phyloP scores from a whole-genome alignment of 2,329 filamentous ascomycete genomes.

The Paraphoma sp. region DNA sequence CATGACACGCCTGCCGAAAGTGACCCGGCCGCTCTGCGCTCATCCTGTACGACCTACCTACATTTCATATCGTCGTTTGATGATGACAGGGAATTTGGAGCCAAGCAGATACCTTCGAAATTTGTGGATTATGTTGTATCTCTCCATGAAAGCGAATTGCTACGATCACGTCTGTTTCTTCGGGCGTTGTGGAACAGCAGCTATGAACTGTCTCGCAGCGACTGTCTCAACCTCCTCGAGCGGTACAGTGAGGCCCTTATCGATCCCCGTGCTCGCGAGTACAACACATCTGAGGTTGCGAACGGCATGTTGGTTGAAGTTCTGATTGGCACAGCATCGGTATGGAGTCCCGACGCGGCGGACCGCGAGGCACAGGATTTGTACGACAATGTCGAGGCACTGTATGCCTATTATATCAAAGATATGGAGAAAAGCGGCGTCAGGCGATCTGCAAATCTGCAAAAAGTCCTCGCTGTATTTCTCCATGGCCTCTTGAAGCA shows the following conservation, averaged over 20 bases:
- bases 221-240: slow-evolving; percentile 39
- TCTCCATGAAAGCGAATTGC: slow-evolving; percentile 36
- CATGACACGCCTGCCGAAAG: slow-evolving; percentile 48
- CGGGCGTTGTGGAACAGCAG: slow-evolving; percentile 30
- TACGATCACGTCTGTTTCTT: slow-evolving; percentile 39
- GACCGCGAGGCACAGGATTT: slow-evolving; percentile 51
- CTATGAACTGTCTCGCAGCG: slow-evolving; percentile 24
- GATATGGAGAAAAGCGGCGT: slow-evolving; percentile 70
- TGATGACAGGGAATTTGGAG: slow-evolving; percentile 12
- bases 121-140: slow-evolving; percentile 39
- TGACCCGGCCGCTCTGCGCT: slow-evolving; percentile 37
- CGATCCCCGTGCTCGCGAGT: slow-evolving; percentile 43
- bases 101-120: slow-evolving; percentile 25
- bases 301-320: slow-evolving; percentile 45
- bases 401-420: slow-evolving; percentile 81
- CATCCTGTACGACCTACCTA: slow-evolving; percentile 36
- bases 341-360: slow-evolving; percentile 30
- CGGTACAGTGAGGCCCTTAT: slow-evolving; percentile 39
- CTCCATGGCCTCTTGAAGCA: slow-evolving; percentile 73
- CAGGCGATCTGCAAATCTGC: slow-evolving; percentile 69
- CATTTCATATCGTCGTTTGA: slow-evolving; percentile 32
- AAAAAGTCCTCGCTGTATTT: slow-evolving; percentile 71
- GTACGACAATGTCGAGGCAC: slow-evolving; percentile 70
- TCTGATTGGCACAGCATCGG: slow-evolving; percentile 34
- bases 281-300: slow-evolving; percentile 48